Evolutionary conservation across 768 basidiomycete genomes (phyloP).

Genomic region (Lactarius sanguifluus): DNA sequence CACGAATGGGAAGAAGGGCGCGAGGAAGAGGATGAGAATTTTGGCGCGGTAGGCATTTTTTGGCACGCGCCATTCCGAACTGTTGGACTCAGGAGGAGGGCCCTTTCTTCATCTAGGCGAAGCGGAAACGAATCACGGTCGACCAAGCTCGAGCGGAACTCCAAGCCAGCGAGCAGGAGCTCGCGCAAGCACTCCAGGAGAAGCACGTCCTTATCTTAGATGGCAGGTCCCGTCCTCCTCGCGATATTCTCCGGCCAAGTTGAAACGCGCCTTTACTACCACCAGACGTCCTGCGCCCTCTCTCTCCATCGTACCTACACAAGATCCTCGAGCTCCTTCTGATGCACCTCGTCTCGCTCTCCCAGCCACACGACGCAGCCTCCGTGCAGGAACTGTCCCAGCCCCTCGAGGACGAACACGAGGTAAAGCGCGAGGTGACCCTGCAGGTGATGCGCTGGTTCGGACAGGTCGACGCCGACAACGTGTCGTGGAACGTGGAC

Average conservation of each 20-base stretch:
- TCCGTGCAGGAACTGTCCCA: slow-evolving; percentile 58
- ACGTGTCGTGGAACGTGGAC: slow-evolving; percentile 65
- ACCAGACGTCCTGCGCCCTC: slow-evolving; percentile 69
- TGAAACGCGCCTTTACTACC: background rate
- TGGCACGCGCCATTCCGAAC: background rate
- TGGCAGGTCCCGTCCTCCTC: slow-evolving; percentile 42
- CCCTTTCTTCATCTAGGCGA: slow-evolving; percentile 31
- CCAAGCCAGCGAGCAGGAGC: slow-evolving; percentile 81
- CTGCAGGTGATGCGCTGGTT: slow-evolving; percentile 83
- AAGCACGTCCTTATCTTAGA: slow-evolving; percentile 71
- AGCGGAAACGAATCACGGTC: slow-evolving; percentile 49
- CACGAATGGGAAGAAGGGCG: slow-evolving; percentile 67
- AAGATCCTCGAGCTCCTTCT: slow-evolving; percentile 75
- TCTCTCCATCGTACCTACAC: slow-evolving; percentile 63
- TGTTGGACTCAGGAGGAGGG: background rate
- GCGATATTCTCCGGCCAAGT: background rate
- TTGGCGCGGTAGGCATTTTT: slow-evolving; percentile 32
- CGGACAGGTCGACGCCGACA: slow-evolving; percentile 46
- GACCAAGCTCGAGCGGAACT: slow-evolving; percentile 61
- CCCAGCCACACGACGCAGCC: slow-evolving; percentile 51
- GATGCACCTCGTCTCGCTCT: slow-evolving; percentile 65
- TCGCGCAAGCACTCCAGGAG: slow-evolving; percentile 62
- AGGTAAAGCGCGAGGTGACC: slow-evolving; percentile 59
- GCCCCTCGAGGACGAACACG: slow-evolving; percentile 70
- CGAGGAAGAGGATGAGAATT: slow-evolving; percentile 48